Base-by-base conservation (phyloP, 306 rosid species). In the Oemleria cerasiformis region DNA sequence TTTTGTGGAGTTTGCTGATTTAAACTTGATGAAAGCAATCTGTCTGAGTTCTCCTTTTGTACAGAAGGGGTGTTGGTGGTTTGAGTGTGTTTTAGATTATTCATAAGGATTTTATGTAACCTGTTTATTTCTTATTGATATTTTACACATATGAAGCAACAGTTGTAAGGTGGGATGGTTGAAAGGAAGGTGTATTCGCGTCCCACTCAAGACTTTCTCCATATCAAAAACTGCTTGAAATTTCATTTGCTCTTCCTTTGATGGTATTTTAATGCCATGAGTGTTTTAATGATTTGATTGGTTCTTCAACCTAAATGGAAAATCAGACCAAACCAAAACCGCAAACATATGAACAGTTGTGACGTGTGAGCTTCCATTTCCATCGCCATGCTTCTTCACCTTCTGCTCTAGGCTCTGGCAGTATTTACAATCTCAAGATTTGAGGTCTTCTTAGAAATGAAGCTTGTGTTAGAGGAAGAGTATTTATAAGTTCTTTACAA, bases 61-160 rank as follows among this genome's bases (percentile, higher is more conserved):
- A 56, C 73, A 75, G 60, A 72, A 62, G 40, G 75, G 68, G 47
- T 30, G 36, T 14, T 68, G 74, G 74, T 66, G 48, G 48, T 56
- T 68, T 77, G 58, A 80, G 61, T 57, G 79, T 70, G 51, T 44
- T 68, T 73, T 56, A 59, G 81, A 57, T 74, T 76, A 57, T 74
- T 76, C 39, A 44, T 59, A 19, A 56, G 57, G 65, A 44, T 66
- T 68, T 66, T 71, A 47, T 41, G 48, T 64, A 69, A 63, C 67
- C 36, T 41, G 20, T 40, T 23, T 12, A 34, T 34, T 65, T 63
- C 20, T 43, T 39, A 50, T 62, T 7, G 13, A 71, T 19, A 42
- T 75, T 59, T 10, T 34, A 45, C n/a, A 34, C n/a, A 25, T 56
- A 58, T 43, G 72, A 17, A 43, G 43, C 43, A 63, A n/a, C 54